Evolutionary conservation across 495 filamentous ascomycete species (phyloP).

Genomic region (Penicillium psychrofluorescens): DNA sequence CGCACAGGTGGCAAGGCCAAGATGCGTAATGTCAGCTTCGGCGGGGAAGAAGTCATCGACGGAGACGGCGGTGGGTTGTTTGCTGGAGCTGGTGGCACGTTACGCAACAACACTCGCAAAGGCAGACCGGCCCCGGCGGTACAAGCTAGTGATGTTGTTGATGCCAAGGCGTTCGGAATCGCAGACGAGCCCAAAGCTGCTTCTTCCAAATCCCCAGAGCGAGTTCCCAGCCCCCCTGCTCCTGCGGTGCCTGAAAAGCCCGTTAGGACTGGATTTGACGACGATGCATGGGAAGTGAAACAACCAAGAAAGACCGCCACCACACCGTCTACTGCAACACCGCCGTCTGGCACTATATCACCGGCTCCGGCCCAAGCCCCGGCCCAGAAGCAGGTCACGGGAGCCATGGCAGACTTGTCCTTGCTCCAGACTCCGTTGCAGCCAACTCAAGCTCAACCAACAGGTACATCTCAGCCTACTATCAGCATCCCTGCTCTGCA

Average conservation of each 20-base stretch:
- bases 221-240: slow-evolving; percentile 37
- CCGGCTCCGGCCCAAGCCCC: slow-evolving; percentile 31
- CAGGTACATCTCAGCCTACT: slow-evolving; percentile 27
- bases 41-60: slow-evolving; percentile 45
- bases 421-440: slow-evolving; percentile 68
- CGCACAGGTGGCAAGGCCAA: slow-evolving; percentile 54
- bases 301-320: slow-evolving; percentile 59
- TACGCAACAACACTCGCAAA: slow-evolving; percentile 94
- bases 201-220: slow-evolving; percentile 33
- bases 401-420: slow-evolving; percentile 72
- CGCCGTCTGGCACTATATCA: slow-evolving; percentile 27
- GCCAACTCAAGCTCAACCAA: slow-evolving; percentile 55
- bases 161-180: slow-evolving; percentile 76
- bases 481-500: slow-evolving; percentile 24
- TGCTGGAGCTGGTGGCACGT: slow-evolving; percentile 77
- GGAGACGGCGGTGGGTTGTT: slow-evolving; percentile 68
- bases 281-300: slow-evolving; percentile 96
- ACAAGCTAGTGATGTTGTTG: slow-evolving; percentile 77
- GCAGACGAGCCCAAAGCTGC: slow-evolving; percentile 23
- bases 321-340: slow-evolving; percentile 18
- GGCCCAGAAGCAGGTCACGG: slow-evolving; percentile 51
- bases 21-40: slow-evolving; percentile 55
- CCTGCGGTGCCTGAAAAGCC: slow-evolving; percentile 40
- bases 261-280: slow-evolving; percentile 68
- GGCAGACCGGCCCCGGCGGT: slow-evolving; percentile 78